Conservation (phyloP, 768 basidiomycete genomes). For the Leccinum incarnatum region DNA sequence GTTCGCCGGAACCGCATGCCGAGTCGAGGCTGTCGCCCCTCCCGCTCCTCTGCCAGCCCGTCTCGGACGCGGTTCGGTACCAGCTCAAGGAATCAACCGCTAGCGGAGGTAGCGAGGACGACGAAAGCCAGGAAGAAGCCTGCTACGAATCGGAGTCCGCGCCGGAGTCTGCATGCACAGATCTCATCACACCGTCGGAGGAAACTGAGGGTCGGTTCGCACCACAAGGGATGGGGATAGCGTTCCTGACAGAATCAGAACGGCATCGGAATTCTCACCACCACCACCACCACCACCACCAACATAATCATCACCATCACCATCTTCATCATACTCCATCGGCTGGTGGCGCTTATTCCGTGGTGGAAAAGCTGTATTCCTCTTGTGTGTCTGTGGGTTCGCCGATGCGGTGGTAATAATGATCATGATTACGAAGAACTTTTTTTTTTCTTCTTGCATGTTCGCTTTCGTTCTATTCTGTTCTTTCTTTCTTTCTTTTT, state of each 20-base stretch:
- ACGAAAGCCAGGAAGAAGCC: not conserved
- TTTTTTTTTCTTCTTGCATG: not conserved
- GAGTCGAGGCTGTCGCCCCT: slow-evolving; percentile 25
- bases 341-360: slow-evolving; percentile 14
- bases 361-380: slow-evolving; percentile 19
- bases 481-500: not conserved
- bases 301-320: not conserved
- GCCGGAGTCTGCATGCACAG: slow-evolving; percentile 20
- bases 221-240: slow-evolving; percentile 15
- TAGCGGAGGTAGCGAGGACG: not conserved
- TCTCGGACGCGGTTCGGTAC: slow-evolving; percentile 32
- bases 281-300: not conserved
- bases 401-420: slow-evolving; percentile 25
- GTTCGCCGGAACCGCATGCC: not conserved
- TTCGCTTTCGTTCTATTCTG: not conserved
- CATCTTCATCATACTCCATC: not conserved
- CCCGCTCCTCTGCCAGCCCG: slow-evolving; percentile 34
- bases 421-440: not conserved
- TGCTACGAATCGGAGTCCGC: slow-evolving; percentile 13
- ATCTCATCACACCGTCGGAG: slow-evolving; percentile 11
- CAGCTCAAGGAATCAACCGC: slow-evolving; percentile 21
- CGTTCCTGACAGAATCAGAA: slow-evolving; percentile 14
- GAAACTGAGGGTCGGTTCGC: slow-evolving; percentile 14
- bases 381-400: slow-evolving; percentile 18
- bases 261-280: not conserved